A percentile compares a stretch with the other conserved stretches of the same genome.
phyloP scores from a whole-genome alignment of 2,329 filamentous ascomycete species.

The Penicillium verrucosum region DNA sequence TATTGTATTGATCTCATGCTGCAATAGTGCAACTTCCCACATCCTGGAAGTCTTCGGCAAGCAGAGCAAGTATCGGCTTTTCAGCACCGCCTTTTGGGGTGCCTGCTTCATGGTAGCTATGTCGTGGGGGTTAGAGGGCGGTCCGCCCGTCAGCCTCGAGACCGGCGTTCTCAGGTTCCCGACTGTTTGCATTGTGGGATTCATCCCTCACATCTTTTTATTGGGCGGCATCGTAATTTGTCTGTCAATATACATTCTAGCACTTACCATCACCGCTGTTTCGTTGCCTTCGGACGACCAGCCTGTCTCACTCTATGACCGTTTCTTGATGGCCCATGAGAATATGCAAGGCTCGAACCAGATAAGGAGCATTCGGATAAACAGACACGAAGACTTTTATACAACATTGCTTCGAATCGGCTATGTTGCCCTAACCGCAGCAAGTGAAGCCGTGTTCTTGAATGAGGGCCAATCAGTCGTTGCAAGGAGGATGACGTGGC shows the following conservation, averaged over 20 bases:
- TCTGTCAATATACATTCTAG: conserved; percentile 70
- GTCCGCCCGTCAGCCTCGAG: conserved; percentile 44
- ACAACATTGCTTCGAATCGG: conserved; percentile 82
- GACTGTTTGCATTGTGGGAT: conserved; percentile 90
- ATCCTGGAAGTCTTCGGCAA: conserved; percentile 74
- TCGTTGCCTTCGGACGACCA: conserved; percentile 56
- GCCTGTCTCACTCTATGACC: conserved; percentile 52
- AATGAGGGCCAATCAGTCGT: conserved; percentile 80
- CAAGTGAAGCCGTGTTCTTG: conserved; percentile 91
- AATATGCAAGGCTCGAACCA: conserved; percentile 93
- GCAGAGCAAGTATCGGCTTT: conserved; percentile 73
- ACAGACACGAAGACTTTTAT: conserved; percentile 91
- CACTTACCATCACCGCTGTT: conserved; percentile 71
- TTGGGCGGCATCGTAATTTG: conserved; percentile 75
- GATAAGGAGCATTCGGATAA: conserved; percentile 74
- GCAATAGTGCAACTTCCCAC: conserved; percentile 85
- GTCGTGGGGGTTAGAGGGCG: conserved; percentile 64
- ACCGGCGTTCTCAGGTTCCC: conserved; percentile 76
- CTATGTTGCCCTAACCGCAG: conserved; percentile 84
- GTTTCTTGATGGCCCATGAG: conserved; percentile 68
- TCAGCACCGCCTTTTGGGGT: conserved; percentile 88
- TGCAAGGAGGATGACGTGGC: conserved; percentile 76
- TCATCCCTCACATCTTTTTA: conserved; percentile 90
- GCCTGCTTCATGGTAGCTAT: conserved; percentile 85
- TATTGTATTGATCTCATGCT: conserved; percentile 80